Evolutionary conservation across 2,329 filamentous ascomycete species (phyloP), one percentile per base, ranked within the genome.

Genomic region (Exophiala phaeomuriformis): DNA sequence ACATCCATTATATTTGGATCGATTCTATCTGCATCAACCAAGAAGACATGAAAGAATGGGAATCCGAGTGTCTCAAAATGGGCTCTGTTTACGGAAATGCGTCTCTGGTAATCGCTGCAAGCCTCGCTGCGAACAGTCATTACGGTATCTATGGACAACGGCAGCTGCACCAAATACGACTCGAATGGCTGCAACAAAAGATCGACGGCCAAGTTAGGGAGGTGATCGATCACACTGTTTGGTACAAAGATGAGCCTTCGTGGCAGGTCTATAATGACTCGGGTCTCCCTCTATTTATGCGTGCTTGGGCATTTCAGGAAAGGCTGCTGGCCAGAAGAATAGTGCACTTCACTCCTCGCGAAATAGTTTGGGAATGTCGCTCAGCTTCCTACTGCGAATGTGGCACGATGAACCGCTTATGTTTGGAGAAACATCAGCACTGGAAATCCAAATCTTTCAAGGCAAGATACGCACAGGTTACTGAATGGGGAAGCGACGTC

Each of bases 1-100:
- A 67, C 51, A 65, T 57, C 69, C 58, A 35, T 33, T 65, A 62
- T 42, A 31, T 66, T 5, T 66, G 64, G 65, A 64, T 66, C 19
- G 63, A 66, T 47, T 47, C 50, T n/a, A 40, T 65, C 3, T 66
- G 62, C 51, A 66, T 65, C n/a, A 36, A 62, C 5, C 64, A 66
- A 54, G 56, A 61, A 31, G 49, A 52, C 35, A 30, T 9, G 2
- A 52, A 46, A 7, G 63, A 64, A 47, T 63, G 58, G 55, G 47
- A 36, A 12, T 27, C 31, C 2, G 53, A 65, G 44, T 39, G 49
- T 4, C 28, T 33, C 4, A 35, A 43, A 5, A 64, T 64, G 63
- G 54, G 43, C 7, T 10, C 41, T 3, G 51, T 63, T 12, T 65
- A 64, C 42, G 28, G 27, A 10, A 39, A 55, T 3, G 47, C 61